Conservation (phyloP, 441 rosid species). For the Gossypium lobatum region DNA sequence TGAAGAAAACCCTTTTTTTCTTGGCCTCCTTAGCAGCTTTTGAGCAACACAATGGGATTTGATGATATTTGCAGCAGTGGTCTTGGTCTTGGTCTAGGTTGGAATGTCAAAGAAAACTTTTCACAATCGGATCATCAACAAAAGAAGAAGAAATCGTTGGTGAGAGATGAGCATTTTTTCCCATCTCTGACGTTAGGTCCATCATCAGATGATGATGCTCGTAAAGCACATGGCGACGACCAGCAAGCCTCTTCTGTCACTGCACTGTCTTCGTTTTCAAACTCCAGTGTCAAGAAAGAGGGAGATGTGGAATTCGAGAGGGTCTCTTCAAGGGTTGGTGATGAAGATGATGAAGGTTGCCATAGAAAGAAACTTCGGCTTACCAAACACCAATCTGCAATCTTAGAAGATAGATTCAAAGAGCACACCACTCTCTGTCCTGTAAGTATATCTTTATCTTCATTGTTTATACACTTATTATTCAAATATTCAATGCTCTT, state of each 20-base stretch:
- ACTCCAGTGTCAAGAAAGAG: constrained; percentile 34
- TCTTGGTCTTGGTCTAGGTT: constrained; percentile 28
- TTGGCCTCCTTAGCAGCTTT: not conserved
- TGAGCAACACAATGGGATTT: constrained; percentile 24
- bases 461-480: not conserved
- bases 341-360: constrained; percentile 53
- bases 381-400: constrained; percentile 57
- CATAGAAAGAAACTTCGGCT: constrained; percentile 85
- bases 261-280: constrained; percentile 36
- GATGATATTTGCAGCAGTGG: constrained; percentile 32
- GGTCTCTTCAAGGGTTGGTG: constrained; percentile 31
- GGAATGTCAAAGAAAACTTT: constrained; percentile 12
- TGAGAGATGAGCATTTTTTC: constrained; percentile 26
- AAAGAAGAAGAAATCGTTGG: constrained; percentile 21
- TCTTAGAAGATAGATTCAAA: constrained; percentile 77
- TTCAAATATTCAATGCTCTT: not conserved
- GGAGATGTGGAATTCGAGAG: constrained; percentile 32
- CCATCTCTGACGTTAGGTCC: constrained; percentile 45
- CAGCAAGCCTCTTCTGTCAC: constrained; percentile 27
- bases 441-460: constrained; percentile 27
- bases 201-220: constrained; percentile 19
- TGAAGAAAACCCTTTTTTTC: not conserved
- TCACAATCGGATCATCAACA: constrained; percentile 11
- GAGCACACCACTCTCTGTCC: constrained; percentile 69
- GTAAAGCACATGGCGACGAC: constrained; percentile 18